Evolutionary conservation across 768 basidiomycete genomes (phyloP).

Genomic region (Strobilomyces echinocephalus): DNA sequence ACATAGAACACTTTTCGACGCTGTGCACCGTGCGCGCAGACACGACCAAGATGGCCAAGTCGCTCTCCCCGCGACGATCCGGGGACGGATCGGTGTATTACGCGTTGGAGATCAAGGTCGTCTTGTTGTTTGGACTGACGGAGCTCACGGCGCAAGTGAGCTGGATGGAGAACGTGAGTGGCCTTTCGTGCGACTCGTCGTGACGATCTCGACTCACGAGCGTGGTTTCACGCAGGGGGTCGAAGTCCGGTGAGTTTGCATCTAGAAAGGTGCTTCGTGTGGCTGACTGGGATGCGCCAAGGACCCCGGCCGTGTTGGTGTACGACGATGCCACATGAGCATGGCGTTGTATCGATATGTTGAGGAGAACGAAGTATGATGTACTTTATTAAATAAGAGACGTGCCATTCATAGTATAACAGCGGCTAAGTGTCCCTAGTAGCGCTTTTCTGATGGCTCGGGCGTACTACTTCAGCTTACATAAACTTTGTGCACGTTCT

Average conservation of each 20-base stretch:
- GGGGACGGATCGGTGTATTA: constrained; percentile 24
- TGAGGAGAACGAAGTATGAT: no score
- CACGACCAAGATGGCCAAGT: constrained; percentile 26
- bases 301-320: constrained; percentile 29
- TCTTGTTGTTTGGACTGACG: constrained; percentile 49
- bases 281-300: constrained; percentile 3
- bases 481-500: no score
- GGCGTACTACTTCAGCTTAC: no score
- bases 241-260: constrained; percentile 32
- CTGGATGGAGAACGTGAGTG: constrained; percentile 47
- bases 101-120: constrained; percentile 31
- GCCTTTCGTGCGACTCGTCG: no score
- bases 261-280: background rate
- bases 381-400: no score
- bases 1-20: constrained; percentile 31
- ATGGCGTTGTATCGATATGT: no score
- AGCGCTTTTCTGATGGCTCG: no score
- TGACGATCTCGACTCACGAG: background rate
- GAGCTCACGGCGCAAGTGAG: constrained; percentile 49
- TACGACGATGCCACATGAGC: no score
- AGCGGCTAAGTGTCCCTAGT: no score
- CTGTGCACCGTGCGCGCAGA: constrained; percentile 35
- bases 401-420: no score
- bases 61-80: constrained; percentile 18
- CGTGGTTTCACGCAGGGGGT: constrained; percentile 20